Conservation (phyloP, 148 eudicot genomes). For the Nyssa sinensis region DNA sequence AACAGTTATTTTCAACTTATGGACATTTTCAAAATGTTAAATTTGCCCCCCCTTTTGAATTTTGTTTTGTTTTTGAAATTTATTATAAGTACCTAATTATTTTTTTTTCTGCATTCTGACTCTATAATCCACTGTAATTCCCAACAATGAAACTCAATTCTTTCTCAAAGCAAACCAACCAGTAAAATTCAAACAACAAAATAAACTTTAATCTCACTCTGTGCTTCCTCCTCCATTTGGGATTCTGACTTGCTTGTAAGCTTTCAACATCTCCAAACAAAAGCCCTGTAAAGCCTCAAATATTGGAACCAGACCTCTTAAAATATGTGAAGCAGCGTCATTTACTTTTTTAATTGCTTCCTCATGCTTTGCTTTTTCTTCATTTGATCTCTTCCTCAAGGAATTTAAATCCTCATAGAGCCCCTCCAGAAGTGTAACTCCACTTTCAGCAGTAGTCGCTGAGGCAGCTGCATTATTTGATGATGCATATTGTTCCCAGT, state of each 20-base stretch:
- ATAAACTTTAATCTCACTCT: too few species aligned
- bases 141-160: not conserved
- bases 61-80: too few species aligned
- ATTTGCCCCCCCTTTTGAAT: too few species aligned
- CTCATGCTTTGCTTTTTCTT: constrained; percentile 5
- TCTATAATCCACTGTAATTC: not conserved
- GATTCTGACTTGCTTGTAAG: constrained; percentile 11
- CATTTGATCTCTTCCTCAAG: constrained; percentile 2
- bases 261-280: not conserved
- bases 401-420: not conserved
- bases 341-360: not conserved
- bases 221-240: not conserved
- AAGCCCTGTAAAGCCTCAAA: constrained; percentile 4
- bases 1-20: not conserved
- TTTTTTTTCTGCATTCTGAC: not conserved
- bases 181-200: not conserved
- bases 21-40: not conserved
- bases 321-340: constrained; percentile 6
- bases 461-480: not conserved
- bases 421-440: not conserved
- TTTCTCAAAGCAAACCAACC: not conserved
- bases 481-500: not conserved
- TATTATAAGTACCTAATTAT: not conserved
- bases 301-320: not conserved
- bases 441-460: not conserved